Conservation (phyloP, 495 filamentous ascomycete species). For the Daldinia caldariorum region DNA sequence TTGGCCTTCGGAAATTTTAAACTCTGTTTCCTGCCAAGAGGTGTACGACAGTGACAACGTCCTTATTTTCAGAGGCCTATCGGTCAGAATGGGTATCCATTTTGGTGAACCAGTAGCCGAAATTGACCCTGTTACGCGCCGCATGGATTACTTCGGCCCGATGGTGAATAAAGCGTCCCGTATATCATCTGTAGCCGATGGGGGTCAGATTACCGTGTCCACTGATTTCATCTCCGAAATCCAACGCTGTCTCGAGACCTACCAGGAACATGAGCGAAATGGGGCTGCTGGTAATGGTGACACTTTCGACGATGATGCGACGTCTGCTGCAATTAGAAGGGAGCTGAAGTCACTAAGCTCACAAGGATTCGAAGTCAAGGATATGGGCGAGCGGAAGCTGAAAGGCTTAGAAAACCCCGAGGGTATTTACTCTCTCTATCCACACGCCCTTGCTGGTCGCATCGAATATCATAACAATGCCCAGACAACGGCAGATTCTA, state of each 20-base stretch:
- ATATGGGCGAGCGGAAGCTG: slow-evolving; percentile 90
- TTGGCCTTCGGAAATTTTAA: slow-evolving; percentile 94
- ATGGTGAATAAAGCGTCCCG: slow-evolving; percentile 98
- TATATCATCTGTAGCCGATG: slow-evolving; percentile 94
- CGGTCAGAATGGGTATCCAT: slow-evolving; percentile 96
- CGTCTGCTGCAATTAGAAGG: slow-evolving; percentile 77
- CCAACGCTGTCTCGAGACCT: slow-evolving; percentile 86
- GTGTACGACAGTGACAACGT: slow-evolving; percentile 84
- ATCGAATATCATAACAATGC: slow-evolving; percentile 70
- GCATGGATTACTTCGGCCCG: slow-evolving; percentile 99
- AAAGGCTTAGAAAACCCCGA: slow-evolving; percentile 99
- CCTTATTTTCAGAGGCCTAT: slow-evolving; percentile 89
- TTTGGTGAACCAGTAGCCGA: slow-evolving; percentile 95
- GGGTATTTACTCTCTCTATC: slow-evolving; percentile 91
- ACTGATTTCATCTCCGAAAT: slow-evolving; percentile 97
- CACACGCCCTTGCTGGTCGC: slow-evolving; percentile 84
- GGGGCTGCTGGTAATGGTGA: slow-evolving; percentile 75
- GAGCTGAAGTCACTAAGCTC: slow-evolving; percentile 88
- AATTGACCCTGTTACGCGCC: slow-evolving; percentile 91
- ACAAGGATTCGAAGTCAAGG: slow-evolving; percentile 96
- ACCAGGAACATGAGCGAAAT: slow-evolving; percentile 76
- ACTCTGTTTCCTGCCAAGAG: slow-evolving; percentile 83
- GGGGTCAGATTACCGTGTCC: slow-evolving; percentile 95
- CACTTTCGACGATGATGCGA: slow-evolving; percentile 72
- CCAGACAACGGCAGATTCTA: slow-evolving; percentile 49